These are phyloP conservation scores for Nakaseomyces delphensis DNA, from an alignment of 1,139 yeast genomes.

Conservation along the genomic window DNA sequence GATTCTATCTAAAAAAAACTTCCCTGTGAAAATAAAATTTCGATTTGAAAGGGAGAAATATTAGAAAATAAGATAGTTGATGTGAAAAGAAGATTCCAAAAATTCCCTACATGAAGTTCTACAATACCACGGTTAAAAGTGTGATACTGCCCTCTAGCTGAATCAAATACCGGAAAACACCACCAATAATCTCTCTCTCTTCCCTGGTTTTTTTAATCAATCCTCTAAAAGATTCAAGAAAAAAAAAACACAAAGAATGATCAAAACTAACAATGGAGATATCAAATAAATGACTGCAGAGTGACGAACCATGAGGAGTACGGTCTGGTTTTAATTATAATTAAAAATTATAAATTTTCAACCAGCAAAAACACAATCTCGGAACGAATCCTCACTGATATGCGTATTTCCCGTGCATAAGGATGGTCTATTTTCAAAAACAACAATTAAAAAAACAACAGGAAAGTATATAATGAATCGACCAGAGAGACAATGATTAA, in stretches of 20 bases:
- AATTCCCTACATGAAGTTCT: conserved; percentile 35
- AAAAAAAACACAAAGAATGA: no score
- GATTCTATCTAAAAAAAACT: background rate
- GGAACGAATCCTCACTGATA: conserved; percentile 99
- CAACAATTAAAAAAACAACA: background rate
- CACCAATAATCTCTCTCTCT: no score
- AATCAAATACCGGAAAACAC: no score
- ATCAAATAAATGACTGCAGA: no score
- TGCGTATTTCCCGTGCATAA: conserved; percentile 99
- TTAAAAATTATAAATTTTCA: conserved; percentile 55
- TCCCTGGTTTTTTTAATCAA: no score
- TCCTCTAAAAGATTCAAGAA: no score
- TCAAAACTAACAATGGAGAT: no score
- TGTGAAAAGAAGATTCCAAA: conserved; percentile 32
- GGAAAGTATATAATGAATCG: no score
- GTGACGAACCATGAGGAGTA: conserved; percentile 54
- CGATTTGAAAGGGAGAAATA: no score
- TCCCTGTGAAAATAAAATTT: background rate
- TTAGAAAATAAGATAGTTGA: no score
- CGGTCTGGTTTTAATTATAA: conserved; percentile 75
- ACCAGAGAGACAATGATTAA: no score
- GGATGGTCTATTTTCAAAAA: conserved; percentile 41
- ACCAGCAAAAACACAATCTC: conserved; percentile 99
- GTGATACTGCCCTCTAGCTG: conserved; percentile 19
- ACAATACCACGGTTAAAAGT: conserved; percentile 4